Percentiles rank a stretch among this genome's conserved stretches.
Evolutionary conservation across 345 rosid genomes (phyloP).

Genomic region (Eucalyptus brandiana): DNA sequence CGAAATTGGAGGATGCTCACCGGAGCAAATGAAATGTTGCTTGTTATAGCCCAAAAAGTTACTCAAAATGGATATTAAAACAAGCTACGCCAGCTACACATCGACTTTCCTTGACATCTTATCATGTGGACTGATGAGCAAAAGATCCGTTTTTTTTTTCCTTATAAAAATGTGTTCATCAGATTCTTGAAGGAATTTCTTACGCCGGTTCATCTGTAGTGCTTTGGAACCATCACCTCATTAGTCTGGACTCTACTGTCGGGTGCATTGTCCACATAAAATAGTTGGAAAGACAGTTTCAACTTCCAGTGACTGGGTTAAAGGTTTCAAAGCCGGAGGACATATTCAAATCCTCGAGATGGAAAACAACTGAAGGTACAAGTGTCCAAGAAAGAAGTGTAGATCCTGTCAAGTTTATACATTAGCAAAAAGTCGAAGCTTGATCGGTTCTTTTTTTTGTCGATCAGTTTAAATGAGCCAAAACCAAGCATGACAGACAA

Average conservation of each 20-base stretch:
- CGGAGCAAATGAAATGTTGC: not conserved
- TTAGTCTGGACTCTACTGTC: not conserved
- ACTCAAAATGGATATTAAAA: not conserved
- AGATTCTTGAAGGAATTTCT: not conserved
- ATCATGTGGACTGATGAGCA: not conserved
- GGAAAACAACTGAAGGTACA: not conserved
- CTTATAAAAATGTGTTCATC: not conserved
- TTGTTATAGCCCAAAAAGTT: not conserved
- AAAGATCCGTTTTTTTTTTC: not conserved
- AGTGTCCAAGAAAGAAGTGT: not conserved
- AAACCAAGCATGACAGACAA: not conserved
- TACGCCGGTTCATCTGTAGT: not conserved
- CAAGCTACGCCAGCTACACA: not conserved
- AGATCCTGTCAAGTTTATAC: not conserved
- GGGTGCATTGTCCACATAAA: not conserved
- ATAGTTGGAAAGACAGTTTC: not conserved
- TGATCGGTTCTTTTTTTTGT: not conserved
- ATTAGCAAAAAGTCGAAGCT: not conserved
- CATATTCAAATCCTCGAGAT: not conserved
- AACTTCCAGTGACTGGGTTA: not conserved
- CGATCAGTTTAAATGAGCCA: not conserved
- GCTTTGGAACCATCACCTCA: not conserved
- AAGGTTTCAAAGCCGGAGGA: not conserved
- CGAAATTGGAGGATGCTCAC: not conserved
- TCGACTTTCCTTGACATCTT: not conserved